Evolutionary conservation across 352 stramenopile genomes (phyloP).

Genomic region (Phytophthora tubulina): DNA sequence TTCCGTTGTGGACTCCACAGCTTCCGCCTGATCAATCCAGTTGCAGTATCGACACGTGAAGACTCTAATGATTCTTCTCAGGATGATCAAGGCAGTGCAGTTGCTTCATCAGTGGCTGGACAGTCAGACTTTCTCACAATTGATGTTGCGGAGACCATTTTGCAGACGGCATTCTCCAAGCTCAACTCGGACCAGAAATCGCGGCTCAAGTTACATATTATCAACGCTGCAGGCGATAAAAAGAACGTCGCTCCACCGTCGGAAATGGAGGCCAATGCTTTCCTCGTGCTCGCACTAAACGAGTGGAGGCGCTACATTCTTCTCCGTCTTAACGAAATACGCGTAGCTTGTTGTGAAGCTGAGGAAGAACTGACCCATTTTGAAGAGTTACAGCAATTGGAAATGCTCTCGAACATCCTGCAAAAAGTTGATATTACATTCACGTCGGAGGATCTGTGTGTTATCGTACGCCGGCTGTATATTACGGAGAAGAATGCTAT

Average conservation of each 20-base stretch:
- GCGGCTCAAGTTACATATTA: slow-evolving; percentile 46
- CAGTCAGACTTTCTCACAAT: slow-evolving; percentile 50
- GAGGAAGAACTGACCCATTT: slow-evolving; percentile 70
- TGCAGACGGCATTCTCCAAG: slow-evolving; percentile 61
- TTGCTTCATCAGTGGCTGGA: not conserved
- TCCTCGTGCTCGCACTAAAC: slow-evolving; percentile 66
- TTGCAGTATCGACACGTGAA: not conserved
- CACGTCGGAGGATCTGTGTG: slow-evolving; percentile 69
- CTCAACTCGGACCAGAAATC: slow-evolving; percentile 60
- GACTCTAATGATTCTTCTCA: not conserved
- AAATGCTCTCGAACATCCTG: slow-evolving; percentile 59
- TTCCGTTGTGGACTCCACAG: slow-evolving; percentile 70
- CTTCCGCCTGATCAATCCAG: slow-evolving; percentile 61
- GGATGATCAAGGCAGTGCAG: not conserved
- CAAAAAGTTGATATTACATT: slow-evolving; percentile 58
- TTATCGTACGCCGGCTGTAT: slow-evolving; percentile 68
- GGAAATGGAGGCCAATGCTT: slow-evolving; percentile 52
- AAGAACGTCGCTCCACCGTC: slow-evolving; percentile 5
- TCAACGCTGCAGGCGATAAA: slow-evolving; percentile 31
- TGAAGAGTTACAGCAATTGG: slow-evolving; percentile 60
- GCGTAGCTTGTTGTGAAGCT: slow-evolving; percentile 62
- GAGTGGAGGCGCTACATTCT: slow-evolving; percentile 83
- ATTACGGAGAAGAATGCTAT: slow-evolving; percentile 52
- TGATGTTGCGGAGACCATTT: slow-evolving; percentile 50
- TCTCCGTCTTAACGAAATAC: slow-evolving; percentile 74